Base-by-base conservation (phyloP, 2,329 filamentous ascomycete species). In the Fusarium newnesense region DNA sequence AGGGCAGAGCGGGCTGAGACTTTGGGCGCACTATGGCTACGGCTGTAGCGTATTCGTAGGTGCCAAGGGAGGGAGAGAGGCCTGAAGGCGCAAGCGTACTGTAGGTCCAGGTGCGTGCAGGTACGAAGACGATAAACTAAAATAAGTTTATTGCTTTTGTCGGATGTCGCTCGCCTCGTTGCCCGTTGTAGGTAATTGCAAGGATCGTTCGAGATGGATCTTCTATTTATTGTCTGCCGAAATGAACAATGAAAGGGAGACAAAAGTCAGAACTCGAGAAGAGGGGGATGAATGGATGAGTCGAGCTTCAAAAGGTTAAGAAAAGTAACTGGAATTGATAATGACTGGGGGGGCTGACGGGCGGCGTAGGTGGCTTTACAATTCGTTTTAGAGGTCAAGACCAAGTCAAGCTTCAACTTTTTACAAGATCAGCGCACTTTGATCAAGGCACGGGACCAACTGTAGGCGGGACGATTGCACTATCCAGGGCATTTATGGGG, bases 361-460 rank as follows among this genome's bases (percentile, higher is more conserved):
- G 64, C 70, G 61, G 70, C 70, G 70, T 73, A 71, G 67, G 70
- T 71, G 70, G 70, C 70, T 73, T 73, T 66, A 44, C 40, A 47
- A 28, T 47, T 58, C 50, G 32, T n/a, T 36, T 36, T 58, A 26
- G 40, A 58, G 42, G 56, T 58, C 54, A 30, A 40, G 50, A 40
- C 50, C 54, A 30, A 40, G 50, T 54, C 50, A 54, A 54, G 50
- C 50, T 69, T 66, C 64, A 60, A 60, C 59, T 53, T 58, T 54
- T 73, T 15, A 54, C 60, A 68, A 36, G 72, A 74, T 74, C 68
- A 74, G 72, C 72, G 64, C 72, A 74, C 72, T 64, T 73, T 58
- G 59, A 74, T 49, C 72, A 74, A 75, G 72, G 72, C 72, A 73
- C 70, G 70, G 70, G 70, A 71, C 67, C 70, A 74, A 70, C 54